Conservation (phyloP, 2,329 filamentous ascomycete species). For the Clarireedia hainanense region DNA sequence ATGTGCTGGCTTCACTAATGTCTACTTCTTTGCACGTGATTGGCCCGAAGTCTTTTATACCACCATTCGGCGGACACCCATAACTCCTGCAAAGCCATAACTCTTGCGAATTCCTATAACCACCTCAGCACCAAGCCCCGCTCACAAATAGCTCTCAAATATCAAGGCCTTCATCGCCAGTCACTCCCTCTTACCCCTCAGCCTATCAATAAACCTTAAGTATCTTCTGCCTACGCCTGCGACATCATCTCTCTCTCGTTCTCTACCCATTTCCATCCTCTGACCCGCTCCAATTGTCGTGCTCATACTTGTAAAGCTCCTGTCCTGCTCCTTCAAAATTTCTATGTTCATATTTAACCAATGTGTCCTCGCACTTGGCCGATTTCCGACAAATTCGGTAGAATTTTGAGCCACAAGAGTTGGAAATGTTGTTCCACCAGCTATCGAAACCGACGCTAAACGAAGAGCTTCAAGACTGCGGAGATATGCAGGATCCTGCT, state of each 20-base stretch:
- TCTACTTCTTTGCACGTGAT: too few species aligned
- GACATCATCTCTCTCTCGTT: background rate
- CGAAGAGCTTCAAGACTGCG: constrained; percentile 14
- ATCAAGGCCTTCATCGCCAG: background rate
- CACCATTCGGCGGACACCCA: too few species aligned
- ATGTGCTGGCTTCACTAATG: too few species aligned
- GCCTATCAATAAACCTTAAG: background rate
- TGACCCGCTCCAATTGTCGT: background rate
- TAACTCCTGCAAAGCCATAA: too few species aligned
- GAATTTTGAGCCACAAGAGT: background rate
- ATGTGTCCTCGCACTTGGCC: background rate
- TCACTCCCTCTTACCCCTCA: background rate
- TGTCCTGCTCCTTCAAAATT: background rate
- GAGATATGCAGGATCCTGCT: constrained; percentile 19
- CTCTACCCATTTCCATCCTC: too few species aligned
- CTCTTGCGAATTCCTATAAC: too few species aligned
- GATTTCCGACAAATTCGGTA: background rate
- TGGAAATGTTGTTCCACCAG: background rate
- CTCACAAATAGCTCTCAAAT: too few species aligned
- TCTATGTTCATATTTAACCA: background rate
- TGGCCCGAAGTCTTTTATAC: too few species aligned
- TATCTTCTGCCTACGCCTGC: background rate
- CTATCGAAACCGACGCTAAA: background rate
- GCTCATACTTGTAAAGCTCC: background rate
- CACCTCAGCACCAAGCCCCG: too few species aligned